These are phyloP conservation scores for Neoarthrinium moseri DNA, from an alignment of 2,329 filamentous ascomycete genomes.

Conservation along the genomic window DNA sequence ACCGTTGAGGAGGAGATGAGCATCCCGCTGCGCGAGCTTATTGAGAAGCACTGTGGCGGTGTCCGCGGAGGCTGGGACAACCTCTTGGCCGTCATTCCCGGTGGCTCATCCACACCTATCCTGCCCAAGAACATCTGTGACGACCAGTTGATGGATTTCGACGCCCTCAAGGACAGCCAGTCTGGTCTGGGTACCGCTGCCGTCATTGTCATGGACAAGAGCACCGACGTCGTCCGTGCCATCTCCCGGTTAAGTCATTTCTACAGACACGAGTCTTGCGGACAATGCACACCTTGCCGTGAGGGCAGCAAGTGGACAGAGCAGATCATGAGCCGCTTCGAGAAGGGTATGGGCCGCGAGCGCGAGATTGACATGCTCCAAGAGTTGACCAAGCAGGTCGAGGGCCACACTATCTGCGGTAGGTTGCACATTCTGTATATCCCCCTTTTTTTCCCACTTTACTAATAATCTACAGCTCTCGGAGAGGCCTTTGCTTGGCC, in stretches of 20 bases:
- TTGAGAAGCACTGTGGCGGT: constrained; percentile 97
- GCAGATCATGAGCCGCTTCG: constrained; percentile 97
- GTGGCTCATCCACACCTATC: constrained; percentile 94
- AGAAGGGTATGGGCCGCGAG: constrained; percentile 82
- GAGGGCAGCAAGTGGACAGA: constrained; percentile 99
- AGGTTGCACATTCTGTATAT: constrained; percentile 37
- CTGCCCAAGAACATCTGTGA: constrained; percentile 88
- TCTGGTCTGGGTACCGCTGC: constrained; percentile 96
- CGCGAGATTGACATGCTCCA: constrained; percentile 99
- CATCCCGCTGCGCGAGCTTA: constrained; percentile 91
- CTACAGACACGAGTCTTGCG: constrained; percentile 97
- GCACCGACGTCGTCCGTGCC: constrained; percentile 89
- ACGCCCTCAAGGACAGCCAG: constrained; percentile 95
- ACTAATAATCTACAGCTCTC: constrained; percentile 57
- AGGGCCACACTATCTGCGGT: constrained; percentile 98
- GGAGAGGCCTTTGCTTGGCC: constrained; percentile 99
- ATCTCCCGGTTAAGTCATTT: constrained; percentile 93
- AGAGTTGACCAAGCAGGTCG: constrained; percentile 98
- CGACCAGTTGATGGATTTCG: constrained; percentile 98
- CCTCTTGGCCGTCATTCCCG: constrained; percentile 89
- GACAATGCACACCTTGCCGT: constrained; percentile 98
- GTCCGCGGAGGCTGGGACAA: constrained; percentile 98
- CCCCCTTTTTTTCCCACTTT: constrained; percentile 3
- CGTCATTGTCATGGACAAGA: constrained; percentile 99
- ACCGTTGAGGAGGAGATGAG: constrained; percentile 99